A percentile compares a stretch with the other conserved stretches of the same genome.
phyloP scores from a whole-genome alignment of 805 yeast genomes.

The Saturnispora kantuleensis region DNA sequence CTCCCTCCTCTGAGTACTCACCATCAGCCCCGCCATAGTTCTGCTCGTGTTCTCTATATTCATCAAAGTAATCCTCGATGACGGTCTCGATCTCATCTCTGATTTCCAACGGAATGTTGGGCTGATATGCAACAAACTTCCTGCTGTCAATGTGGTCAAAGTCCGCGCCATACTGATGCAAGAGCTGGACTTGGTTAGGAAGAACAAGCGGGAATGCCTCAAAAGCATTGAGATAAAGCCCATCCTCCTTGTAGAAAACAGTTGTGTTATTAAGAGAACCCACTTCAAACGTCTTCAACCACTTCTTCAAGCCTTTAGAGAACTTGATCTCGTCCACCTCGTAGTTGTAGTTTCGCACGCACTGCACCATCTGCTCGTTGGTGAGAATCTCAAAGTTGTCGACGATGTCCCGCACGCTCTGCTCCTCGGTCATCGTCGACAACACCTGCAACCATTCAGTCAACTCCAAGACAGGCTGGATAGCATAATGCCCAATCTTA shows the following conservation, averaged over 20 bases:
- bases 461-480: constrained; percentile 66
- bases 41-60: constrained; percentile 17
- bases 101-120: constrained; percentile 59
- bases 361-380: constrained; percentile 59
- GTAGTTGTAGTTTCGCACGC: constrained; percentile 67
- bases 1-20: constrained; percentile 10
- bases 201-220: constrained; percentile 47
- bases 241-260: constrained; percentile 17
- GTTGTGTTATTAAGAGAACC: constrained; percentile 11
- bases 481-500: constrained; percentile 54
- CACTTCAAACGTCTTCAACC: constrained; percentile 27
- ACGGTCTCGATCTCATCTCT: constrained; percentile 66
- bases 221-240: constrained; percentile 37
- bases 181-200: constrained; percentile 67
- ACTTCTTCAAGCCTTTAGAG: constrained; percentile 39
- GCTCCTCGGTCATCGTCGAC: constrained; percentile 48
- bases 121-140: constrained; percentile 53
- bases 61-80: constrained; percentile 32
- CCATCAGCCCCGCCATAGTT: constrained; percentile 8
- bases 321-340: constrained; percentile 74
- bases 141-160: constrained; percentile 48
- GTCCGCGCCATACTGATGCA: constrained; percentile 70
- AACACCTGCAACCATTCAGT: constrained; percentile 88
- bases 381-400: constrained; percentile 48
- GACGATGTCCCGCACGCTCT: constrained; percentile 45